phyloP scores from a whole-genome alignment of 257 asterid species.

The Solanum paucissectum region DNA sequence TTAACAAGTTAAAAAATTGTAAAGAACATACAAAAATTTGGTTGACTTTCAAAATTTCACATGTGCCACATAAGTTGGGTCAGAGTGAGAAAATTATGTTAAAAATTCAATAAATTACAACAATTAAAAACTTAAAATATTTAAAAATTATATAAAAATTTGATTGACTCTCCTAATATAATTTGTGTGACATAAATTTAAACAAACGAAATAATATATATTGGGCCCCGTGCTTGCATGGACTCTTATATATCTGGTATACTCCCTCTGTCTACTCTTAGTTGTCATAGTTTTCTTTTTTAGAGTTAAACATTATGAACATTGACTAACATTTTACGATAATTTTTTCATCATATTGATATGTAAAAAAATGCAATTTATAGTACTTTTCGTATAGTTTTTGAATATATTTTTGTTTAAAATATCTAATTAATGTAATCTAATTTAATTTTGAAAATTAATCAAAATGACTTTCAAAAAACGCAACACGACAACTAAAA shows the following conservation, averaged over 20 bases:
- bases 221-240: neutral
- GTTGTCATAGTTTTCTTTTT: neutral
- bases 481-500: neutral
- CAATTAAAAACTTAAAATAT: neutral
- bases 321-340: too few relatives aligned
- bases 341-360: neutral
- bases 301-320: neutral
- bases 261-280: neutral
- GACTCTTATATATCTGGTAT: neutral
- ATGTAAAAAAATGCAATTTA: too few relatives aligned
- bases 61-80: neutral
- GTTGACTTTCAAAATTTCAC: neutral
- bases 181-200: neutral
- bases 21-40: too few relatives aligned
- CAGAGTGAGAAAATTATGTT: neutral
- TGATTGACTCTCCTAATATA: neutral
- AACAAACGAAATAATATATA: too few relatives aligned
- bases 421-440: too few relatives aligned
- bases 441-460: too few relatives aligned
- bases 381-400: too few relatives aligned
- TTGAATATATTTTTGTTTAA: too few relatives aligned
- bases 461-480: neutral
- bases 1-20: too few relatives aligned
- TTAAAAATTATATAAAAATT: too few relatives aligned
- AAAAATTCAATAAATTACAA: neutral